Evolutionary conservation across 305 asterid genomes (phyloP).

Genomic region (Fraxinus xanthoxyloides): DNA sequence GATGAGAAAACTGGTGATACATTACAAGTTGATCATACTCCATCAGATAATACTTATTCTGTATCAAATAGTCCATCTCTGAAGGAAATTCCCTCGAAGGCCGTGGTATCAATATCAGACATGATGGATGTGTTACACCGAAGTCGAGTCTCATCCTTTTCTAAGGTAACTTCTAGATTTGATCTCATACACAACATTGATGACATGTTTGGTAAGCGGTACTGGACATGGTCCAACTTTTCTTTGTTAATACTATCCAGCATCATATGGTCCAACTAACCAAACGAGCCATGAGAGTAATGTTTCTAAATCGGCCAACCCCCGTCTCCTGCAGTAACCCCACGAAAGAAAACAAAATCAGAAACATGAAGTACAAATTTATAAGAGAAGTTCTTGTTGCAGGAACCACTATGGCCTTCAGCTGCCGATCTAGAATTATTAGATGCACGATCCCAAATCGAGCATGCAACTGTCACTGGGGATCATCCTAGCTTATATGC

Average conservation of each 20-base stretch:
- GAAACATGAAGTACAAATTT: background rate
- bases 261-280: background rate
- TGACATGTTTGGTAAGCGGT: background rate
- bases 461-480: conserved; percentile 23
- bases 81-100: conserved; percentile 31
- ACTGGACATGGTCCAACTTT: background rate
- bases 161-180: conserved; percentile 38
- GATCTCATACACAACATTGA: background rate
- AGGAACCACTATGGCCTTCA: conserved; percentile 53
- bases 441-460: conserved; percentile 44
- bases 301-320: background rate
- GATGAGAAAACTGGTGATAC: conserved; percentile 9
- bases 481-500: conserved; percentile 38
- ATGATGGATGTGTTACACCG: conserved; percentile 50
- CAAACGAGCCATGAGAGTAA: background rate
- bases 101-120: conserved; percentile 46
- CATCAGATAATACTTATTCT: conserved; percentile 18
- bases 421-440: conserved; percentile 48
- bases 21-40: conserved; percentile 11
- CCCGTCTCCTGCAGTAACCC: background rate
- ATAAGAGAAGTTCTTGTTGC: conserved; percentile 18
- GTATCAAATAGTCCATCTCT: conserved; percentile 5
- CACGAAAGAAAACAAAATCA: background rate
- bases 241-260: background rate
- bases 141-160: conserved; percentile 33